Evolutionary conservation across 176 grass and related monocot genomes (phyloP), one percentile per base, ranked within the genome.

Genomic region (Cenchrus purpureus): DNA sequence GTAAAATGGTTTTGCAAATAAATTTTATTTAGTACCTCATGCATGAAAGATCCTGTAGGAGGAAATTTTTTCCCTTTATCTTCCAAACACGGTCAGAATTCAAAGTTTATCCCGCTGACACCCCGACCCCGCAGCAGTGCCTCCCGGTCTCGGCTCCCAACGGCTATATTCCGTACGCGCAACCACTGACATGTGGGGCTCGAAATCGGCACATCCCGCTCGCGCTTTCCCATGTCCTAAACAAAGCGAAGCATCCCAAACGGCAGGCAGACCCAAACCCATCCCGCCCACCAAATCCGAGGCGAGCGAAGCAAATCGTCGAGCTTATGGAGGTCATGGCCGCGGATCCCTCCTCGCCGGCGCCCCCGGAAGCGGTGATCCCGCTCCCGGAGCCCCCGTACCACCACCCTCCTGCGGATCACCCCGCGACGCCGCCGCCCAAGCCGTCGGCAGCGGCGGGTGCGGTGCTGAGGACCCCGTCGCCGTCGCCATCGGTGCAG

Each of bases 401-500:
- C 67, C 86, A 81, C 79, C 85, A 80, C 73, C 6, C 81, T 17
- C 40, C 81, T 5, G 43, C 31, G 12, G 72, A 69, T 69, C 65
- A 52, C 0, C 28, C 42, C 58, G 60, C 54, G 16, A 87, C 87
- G 25, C 88, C 89, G 13, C 85, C 82, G 72, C 85, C 85, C 55
- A 70, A 70, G 60, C 68, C 59, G 46, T 40, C 37, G 37, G 37
- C 37, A 40, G 13, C 72, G 4, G 14, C 8, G 14, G 72, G 29
- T 64, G 43, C 82, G 20, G 80, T 71, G 70, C 79, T 79, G 76
- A 76, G 73, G 55, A 57, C 65, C 32, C 51, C 65, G 11, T 91
- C 57, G 49, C 91, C 76, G 12, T 37, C 77, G 28, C 84, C 92
- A 11, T 93, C 89, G 53, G 85, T 90, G 28, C 93, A 89, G 70